A percentile compares a stretch with the other conserved stretches of the same genome.
phyloP scores from a whole-genome alignment of 306 rosid genomes.

The Sphenostylis stenocarpa region DNA sequence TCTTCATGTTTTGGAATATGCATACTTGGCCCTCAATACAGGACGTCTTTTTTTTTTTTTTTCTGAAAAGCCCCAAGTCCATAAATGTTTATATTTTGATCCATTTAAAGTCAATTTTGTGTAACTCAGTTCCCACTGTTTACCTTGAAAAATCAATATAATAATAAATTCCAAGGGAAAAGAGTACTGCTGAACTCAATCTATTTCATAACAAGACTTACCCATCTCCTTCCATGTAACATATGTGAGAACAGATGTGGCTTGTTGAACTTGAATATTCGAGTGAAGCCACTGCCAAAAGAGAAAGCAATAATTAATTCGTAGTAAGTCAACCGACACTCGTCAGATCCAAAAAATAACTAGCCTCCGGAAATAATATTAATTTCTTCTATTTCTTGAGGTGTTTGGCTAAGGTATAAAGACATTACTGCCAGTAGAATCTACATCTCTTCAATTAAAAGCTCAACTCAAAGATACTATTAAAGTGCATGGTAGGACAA shows the following conservation, averaged over 20 bases:
- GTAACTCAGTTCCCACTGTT: background rate
- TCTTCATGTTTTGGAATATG: background rate
- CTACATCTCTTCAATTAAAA: background rate
- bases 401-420: conserved; percentile 28
- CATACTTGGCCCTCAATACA: background rate
- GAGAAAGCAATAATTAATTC: conserved; percentile 29
- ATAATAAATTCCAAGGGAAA: conserved; percentile 2
- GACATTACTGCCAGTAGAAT: conserved; percentile 18
- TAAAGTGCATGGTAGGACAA: conserved; percentile 11
- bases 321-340: conserved; percentile 14
- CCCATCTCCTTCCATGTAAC: conserved; percentile 80
- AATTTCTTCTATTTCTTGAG: conserved; percentile 6
- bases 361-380: conserved; percentile 15
- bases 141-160: background rate
- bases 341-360: conserved; percentile 5
- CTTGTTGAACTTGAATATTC: conserved; percentile 83
- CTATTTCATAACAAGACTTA: conserved; percentile 42
- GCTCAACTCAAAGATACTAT: conserved; percentile 20
- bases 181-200: background rate
- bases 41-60: no score
- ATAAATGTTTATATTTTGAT: conserved; percentile 5
- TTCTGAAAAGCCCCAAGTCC: background rate
- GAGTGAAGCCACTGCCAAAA: conserved; percentile 76
- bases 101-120: background rate
- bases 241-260: conserved; percentile 57